These are phyloP conservation scores for Ramichloridium luteum DNA, from an alignment of 2,329 filamentous ascomycete genomes.

Conservation along the genomic window DNA sequence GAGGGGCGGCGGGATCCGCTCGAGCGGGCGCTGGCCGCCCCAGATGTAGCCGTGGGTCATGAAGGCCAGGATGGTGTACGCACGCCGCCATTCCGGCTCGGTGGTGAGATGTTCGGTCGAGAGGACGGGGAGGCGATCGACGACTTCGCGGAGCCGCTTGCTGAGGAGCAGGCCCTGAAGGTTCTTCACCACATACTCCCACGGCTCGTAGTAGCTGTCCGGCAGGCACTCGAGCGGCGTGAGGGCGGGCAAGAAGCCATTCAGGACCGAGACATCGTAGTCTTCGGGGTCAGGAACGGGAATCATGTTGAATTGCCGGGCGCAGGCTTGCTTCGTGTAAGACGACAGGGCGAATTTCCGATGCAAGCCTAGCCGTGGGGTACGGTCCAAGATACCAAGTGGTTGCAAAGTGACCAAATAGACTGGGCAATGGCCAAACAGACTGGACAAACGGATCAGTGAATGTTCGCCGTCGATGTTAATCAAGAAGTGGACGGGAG, in stretches of 20 bases:
- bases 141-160: constrained; percentile 64
- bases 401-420: too few relatives aligned
- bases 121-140: constrained; percentile 72
- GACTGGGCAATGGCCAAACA: too few relatives aligned
- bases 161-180: constrained; percentile 78
- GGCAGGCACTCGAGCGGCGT: constrained; percentile 69
- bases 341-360: constrained; percentile 16
- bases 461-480: too few relatives aligned
- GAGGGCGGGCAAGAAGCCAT: constrained; percentile 80
- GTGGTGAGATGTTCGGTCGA: constrained; percentile 70
- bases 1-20: constrained; percentile 64
- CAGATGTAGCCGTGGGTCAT: constrained; percentile 80
- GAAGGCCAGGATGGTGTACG: constrained; percentile 67
- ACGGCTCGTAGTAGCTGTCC: constrained; percentile 86
- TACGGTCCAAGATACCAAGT: too few relatives aligned
- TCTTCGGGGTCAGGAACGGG: constrained; percentile 47
- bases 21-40: constrained; percentile 63
- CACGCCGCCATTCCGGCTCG: constrained; percentile 82
- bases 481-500: too few relatives aligned
- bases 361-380: constrained; percentile 27
- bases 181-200: constrained; percentile 78
- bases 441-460: too few relatives aligned
- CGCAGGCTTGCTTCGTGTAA: constrained; percentile 26
- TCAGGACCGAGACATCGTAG: constrained; percentile 64
- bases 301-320: constrained; percentile 29